These are phyloP conservation scores for Clarireedia monteithiana DNA, from an alignment of 2,329 filamentous ascomycete genomes.

Conservation along the genomic window DNA sequence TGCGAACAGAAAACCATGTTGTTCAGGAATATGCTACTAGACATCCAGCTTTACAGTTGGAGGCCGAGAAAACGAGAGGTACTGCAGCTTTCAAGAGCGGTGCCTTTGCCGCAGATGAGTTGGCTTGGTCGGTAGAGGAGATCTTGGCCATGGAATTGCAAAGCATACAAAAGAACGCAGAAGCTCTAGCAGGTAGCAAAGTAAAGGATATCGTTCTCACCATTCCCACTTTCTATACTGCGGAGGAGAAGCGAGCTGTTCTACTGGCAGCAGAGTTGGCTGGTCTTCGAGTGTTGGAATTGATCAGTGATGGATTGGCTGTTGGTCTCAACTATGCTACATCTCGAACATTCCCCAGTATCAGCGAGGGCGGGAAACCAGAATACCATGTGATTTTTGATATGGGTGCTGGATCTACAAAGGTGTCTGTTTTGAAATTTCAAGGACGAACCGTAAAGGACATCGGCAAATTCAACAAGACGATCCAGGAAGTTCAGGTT, in stretches of 20 bases:
- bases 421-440: slow-evolving; percentile 82
- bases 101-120: slow-evolving; percentile 53
- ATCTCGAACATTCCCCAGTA: slow-evolving; percentile 76
- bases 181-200: slow-evolving; percentile 65
- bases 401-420: slow-evolving; percentile 94
- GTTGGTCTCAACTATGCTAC: slow-evolving; percentile 96
- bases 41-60: slow-evolving; percentile 71
- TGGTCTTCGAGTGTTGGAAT: slow-evolving; percentile 73
- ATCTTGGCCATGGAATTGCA: slow-evolving; percentile 93
- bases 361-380: slow-evolving; percentile 74
- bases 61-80: slow-evolving; percentile 49
- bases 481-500: slow-evolving; percentile 88
- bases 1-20: slow-evolving; percentile 51
- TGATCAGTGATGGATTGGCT: slow-evolving; percentile 84
- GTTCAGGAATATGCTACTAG: slow-evolving; percentile 64
- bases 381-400: slow-evolving; percentile 94
- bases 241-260: slow-evolving; percentile 81
- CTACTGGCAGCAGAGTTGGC: slow-evolving; percentile 80
- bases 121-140: slow-evolving; percentile 78
- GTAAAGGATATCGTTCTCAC: slow-evolving; percentile 84
- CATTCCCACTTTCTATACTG: slow-evolving; percentile 81
- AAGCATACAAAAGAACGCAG: slow-evolving; percentile 83
- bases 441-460: slow-evolving; percentile 88
- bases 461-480: slow-evolving; percentile 90
- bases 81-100: slow-evolving; percentile 78